phyloP scores from a whole-genome alignment of 208 protist species.

The Wallacemonas sp. region DNA sequence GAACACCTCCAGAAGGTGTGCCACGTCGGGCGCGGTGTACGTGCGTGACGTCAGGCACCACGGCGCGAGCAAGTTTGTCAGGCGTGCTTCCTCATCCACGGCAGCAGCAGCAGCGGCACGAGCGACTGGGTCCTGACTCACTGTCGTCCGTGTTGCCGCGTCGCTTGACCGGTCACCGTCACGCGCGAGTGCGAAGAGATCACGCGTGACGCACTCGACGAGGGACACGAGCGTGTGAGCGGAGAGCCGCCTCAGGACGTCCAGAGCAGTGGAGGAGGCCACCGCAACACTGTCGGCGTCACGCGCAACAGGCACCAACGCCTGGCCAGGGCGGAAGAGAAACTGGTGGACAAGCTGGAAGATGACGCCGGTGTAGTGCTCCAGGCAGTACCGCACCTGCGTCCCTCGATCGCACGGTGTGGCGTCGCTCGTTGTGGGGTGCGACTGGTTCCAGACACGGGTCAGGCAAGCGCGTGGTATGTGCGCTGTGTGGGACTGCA shows the following conservation, averaged over 20 bases:
- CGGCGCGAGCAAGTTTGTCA: background rate
- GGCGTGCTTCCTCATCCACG: background rate
- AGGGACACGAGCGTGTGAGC: background rate
- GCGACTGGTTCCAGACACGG: background rate
- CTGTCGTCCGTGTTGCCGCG: no score
- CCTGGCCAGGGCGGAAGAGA: background rate
- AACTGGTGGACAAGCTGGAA: background rate
- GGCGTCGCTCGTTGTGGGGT: background rate
- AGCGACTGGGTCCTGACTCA: background rate
- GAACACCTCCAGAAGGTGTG: background rate
- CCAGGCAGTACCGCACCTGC: background rate
- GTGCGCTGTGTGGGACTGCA: slow-evolving; percentile 18
- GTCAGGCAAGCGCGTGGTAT: slow-evolving; percentile 18
- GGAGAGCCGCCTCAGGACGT: slow-evolving; percentile 2
- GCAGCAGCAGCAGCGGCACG: background rate
- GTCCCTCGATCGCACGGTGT: background rate
- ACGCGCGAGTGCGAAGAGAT: background rate
- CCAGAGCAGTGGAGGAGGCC: background rate
- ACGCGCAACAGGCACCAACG: background rate
- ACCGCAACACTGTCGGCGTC: background rate
- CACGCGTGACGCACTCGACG: background rate
- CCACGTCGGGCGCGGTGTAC: slow-evolving; percentile 8
- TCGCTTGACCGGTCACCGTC: no score
- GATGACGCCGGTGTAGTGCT: slow-evolving; percentile 4
- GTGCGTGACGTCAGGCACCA: background rate